Percentiles rank a stretch among this genome's conserved stretches.
phyloP scores from a whole-genome alignment of 2,329 filamentous ascomycete genomes.

The Penicillium sp. region DNA sequence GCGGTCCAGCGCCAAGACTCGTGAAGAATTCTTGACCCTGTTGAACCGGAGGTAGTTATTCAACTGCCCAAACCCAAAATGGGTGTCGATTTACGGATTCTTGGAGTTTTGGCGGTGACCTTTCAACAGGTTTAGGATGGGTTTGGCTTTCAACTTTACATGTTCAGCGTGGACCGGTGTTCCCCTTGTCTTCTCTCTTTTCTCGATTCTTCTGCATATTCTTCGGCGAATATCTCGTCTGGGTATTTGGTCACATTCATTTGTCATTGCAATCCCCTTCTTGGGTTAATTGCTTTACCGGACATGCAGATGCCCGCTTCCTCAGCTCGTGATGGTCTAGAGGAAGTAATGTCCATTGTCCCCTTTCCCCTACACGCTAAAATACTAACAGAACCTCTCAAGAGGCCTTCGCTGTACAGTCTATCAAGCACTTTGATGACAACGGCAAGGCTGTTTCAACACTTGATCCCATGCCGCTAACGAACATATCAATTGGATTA shows the following conservation, averaged over 20 bases:
- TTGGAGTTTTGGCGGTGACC: constrained; percentile 39
- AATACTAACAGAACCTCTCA: constrained; percentile 14
- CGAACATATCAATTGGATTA: constrained; percentile 1
- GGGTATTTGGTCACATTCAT: constrained; percentile 1
- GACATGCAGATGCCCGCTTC: not conserved
- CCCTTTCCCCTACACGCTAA: not conserved
- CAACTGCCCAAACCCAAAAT: constrained; percentile 20
- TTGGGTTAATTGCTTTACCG: not conserved
- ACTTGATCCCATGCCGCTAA: constrained; percentile 19
- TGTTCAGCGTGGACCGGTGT: constrained; percentile 23
- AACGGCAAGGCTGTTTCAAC: constrained; percentile 27
- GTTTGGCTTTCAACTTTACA: constrained; percentile 20
- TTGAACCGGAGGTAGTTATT: constrained; percentile 52
- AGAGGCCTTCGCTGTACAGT: constrained; percentile 7
- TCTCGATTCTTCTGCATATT: constrained; percentile 14
- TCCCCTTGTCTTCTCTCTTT: constrained; percentile 16
- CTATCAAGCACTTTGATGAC: constrained; percentile 11
- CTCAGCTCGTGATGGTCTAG: not conserved
- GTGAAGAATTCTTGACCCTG: constrained; percentile 91
- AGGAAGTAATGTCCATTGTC: not conserved
- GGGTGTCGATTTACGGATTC: constrained; percentile 27
- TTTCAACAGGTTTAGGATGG: constrained; percentile 41
- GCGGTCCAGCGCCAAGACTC: constrained; percentile 84
- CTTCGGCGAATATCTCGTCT: not conserved
- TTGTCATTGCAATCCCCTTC: not conserved